These are phyloP conservation scores for Trichoderma pleuroti DNA, from an alignment of 2,329 filamentous ascomycete species.

Conservation along the genomic window DNA sequence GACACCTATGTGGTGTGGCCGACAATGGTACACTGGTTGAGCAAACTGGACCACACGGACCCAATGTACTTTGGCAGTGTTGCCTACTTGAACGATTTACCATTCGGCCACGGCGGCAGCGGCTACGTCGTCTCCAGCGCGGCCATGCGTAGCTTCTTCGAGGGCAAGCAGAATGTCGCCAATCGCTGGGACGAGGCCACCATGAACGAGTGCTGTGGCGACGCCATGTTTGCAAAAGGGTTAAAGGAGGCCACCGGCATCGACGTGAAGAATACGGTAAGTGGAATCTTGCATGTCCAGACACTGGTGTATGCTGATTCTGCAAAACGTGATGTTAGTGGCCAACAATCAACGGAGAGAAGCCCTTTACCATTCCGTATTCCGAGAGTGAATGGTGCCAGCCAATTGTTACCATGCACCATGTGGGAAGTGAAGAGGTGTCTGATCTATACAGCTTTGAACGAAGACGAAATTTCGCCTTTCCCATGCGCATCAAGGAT, in stretches of 20 bases:
- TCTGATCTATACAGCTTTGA: slow-evolving; percentile 52
- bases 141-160: slow-evolving; percentile 47
- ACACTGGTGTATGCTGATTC: neutral
- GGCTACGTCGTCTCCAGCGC: slow-evolving; percentile 52
- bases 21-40: slow-evolving; percentile 49
- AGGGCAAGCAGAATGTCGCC: slow-evolving; percentile 41
- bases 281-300: slow-evolving; percentile 22
- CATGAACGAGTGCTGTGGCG: slow-evolving; percentile 47
- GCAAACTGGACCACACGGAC: slow-evolving; percentile 40
- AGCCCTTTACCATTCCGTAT: slow-evolving; percentile 49
- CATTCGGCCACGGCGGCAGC: slow-evolving; percentile 55
- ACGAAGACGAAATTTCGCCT: slow-evolving; percentile 33
- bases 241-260: slow-evolving; percentile 44
- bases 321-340: slow-evolving; percentile 31
- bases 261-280: slow-evolving; percentile 40
- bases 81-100: slow-evolving; percentile 39
- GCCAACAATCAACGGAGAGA: slow-evolving; percentile 55
- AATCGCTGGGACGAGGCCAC: slow-evolving; percentile 45
- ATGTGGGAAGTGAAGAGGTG: slow-evolving; percentile 49
- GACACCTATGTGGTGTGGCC: slow-evolving; percentile 56
- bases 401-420: slow-evolving; percentile 55
- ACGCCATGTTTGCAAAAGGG: slow-evolving; percentile 46
- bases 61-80: slow-evolving; percentile 50
- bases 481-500: slow-evolving; percentile 43
- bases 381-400: slow-evolving; percentile 51